Percentiles rank a stretch among this genome's conserved stretches.
Evolutionary conservation across 805 yeast species (phyloP).

Genomic region (Candida pini): DNA sequence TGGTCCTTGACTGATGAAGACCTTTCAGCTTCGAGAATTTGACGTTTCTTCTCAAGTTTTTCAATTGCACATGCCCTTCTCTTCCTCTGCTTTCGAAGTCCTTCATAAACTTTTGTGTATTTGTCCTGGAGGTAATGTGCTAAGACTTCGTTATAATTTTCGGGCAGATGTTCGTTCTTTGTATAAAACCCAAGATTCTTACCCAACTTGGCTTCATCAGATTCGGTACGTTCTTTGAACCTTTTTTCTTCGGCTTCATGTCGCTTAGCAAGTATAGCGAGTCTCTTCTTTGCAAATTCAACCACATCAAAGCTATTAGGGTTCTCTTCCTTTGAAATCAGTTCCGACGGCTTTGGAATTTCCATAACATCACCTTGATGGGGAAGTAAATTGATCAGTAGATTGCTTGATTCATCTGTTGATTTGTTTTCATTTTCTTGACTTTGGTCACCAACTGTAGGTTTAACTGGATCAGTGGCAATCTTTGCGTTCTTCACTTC

Average conservation of each 20-base stretch:
- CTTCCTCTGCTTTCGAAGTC: slow-evolving; percentile 29
- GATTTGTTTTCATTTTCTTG: slow-evolving; percentile 2
- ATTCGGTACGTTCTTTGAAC: slow-evolving; percentile 26
- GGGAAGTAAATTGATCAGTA: slow-evolving; percentile 1
- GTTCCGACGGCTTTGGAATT: slow-evolving; percentile 3
- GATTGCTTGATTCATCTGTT: slow-evolving; percentile 1
- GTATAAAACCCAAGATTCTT: slow-evolving; percentile 28
- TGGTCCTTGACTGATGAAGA: slow-evolving; percentile 14
- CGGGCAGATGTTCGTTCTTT: slow-evolving; percentile 17
- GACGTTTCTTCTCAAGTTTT: slow-evolving; percentile 25
- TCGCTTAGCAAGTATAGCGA: slow-evolving; percentile 31
- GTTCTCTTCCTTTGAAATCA: neutral
- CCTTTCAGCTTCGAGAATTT: slow-evolving; percentile 19
- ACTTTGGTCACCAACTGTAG: neutral
- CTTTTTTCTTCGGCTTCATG: slow-evolving; percentile 28
- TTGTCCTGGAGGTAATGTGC: slow-evolving; percentile 13
- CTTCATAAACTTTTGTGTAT: slow-evolving; percentile 17
- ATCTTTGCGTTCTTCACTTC: slow-evolving; percentile 1
- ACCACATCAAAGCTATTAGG: slow-evolving; percentile 45
- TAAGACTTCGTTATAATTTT: slow-evolving; percentile 15
- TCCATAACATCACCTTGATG: neutral
- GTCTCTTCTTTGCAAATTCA: slow-evolving; percentile 48
- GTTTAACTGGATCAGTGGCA: neutral
- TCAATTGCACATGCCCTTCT: slow-evolving; percentile 24
- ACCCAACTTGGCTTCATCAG: slow-evolving; percentile 28